Base-by-base conservation (phyloP, 2,329 filamentous ascomycete species). In the Beauveria scarabaeidicola region DNA sequence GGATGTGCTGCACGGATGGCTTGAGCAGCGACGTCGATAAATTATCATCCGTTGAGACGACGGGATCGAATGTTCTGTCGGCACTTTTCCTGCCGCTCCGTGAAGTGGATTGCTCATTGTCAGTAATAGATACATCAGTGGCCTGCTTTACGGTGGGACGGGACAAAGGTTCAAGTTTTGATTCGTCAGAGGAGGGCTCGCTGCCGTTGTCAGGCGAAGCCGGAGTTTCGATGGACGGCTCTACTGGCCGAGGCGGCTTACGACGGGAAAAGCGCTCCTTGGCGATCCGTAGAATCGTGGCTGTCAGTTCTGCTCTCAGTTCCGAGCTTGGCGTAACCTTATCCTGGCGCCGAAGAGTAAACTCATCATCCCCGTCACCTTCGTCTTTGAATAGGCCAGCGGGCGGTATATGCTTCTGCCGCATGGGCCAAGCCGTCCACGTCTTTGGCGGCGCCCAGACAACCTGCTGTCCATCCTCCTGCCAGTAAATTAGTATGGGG, bases 361-460 rank as follows among this genome's bases (percentile, higher is more conserved):
- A 83, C 13, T 66, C 68, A 32, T 83, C 80, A 57, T 81, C 74
- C 7, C 77, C 74, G 52, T 83, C 77, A 8, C 72, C 66, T 8
- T 69, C 69, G 62, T 69, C 75, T 64, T 75, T 77, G 55, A 76
- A 70, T 62, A 89, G 80, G 21, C 76, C 75, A 15, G 78, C 75
- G 17, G 76, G 74, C 1, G 89, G 89, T 8, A 94, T 84, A 27
- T 80, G 74, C 8, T 77, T 73, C 5, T 81, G 77, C 21, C 78
- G 78, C 67, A 95, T 71, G 5, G 93, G 93, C 93, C 93, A 97
- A 0, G 91, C 89, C 19, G 89, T 90, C 92, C 93, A 97, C 5
- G 69, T 64, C 61, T 81, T 83, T 0, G 82, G 77, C 2, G 81
- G 81, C 5, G 70, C 71, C 79, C 82, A 86, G 48, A 73, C 64